phyloP scores from a whole-genome alignment of 1,284 basidiomycete species.

The Puccinia hordei region DNA sequence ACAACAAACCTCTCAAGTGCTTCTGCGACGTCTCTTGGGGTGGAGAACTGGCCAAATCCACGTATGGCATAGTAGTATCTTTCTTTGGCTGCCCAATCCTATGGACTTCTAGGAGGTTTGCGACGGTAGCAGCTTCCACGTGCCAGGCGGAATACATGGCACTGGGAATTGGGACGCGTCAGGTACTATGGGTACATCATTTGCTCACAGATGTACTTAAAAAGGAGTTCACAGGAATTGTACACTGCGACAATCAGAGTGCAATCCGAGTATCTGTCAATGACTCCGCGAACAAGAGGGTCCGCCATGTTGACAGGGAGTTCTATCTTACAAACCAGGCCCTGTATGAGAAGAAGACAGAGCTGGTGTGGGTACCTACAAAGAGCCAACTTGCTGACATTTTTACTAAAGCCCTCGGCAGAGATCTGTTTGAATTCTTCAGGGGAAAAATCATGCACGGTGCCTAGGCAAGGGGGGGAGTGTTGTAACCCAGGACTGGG shows the following conservation, averaged over 20 bases:
- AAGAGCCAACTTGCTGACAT: conserved; percentile 15
- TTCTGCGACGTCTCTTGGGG: not conserved
- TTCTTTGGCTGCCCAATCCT: not conserved
- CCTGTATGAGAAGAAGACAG: not conserved
- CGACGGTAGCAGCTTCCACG: not conserved
- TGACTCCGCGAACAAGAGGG: not conserved
- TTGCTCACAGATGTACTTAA: not conserved
- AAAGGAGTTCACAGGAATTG: not conserved
- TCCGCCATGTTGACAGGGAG: not conserved
- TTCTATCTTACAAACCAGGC: conserved; percentile 13
- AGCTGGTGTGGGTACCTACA: not conserved
- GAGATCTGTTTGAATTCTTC: not conserved
- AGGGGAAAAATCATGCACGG: not conserved
- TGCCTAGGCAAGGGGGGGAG: too few relatives aligned
- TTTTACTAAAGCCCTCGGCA: conserved; percentile 9
- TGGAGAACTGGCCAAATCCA: not conserved
- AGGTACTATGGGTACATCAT: too few relatives aligned
- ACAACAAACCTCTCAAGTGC: not conserved
- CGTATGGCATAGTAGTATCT: not conserved
- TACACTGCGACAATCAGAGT: not conserved
- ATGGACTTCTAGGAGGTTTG: not conserved
- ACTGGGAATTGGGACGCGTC: not conserved
- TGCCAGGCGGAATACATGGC: conserved; percentile 14
- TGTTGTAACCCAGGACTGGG: too few relatives aligned
- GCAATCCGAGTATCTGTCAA: not conserved